phyloP scores from a whole-genome alignment of 345 rosid genomes.

The Salix suchowensis region DNA sequence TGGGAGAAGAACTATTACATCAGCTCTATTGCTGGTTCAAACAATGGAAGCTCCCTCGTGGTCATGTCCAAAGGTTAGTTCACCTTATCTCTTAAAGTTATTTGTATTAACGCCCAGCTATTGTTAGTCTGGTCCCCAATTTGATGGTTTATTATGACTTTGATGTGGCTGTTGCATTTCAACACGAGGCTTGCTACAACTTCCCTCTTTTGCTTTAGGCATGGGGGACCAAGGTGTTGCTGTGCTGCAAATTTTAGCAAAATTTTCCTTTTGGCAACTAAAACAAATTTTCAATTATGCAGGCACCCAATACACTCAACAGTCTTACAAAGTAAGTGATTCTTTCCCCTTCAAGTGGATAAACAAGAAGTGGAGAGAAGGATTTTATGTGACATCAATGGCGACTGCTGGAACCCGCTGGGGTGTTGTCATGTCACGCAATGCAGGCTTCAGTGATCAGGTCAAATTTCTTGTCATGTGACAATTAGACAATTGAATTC shows the following conservation, averaged over 20 bases:
- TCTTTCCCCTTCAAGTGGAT: slow-evolving; percentile 37
- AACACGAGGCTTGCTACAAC: neutral
- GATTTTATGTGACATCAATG: slow-evolving; percentile 37
- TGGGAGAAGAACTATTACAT: slow-evolving; percentile 37
- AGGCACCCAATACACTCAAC: slow-evolving; percentile 36
- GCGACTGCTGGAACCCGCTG: slow-evolving; percentile 34
- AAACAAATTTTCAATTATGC: slow-evolving; percentile 1
- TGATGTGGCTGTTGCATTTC: neutral
- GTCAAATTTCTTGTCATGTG: slow-evolving; percentile 2
- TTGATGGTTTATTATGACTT: neutral
- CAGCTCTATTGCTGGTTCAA: slow-evolving; percentile 33
- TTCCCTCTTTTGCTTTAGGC: neutral
- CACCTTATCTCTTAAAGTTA: neutral
- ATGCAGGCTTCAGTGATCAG: slow-evolving; percentile 37
- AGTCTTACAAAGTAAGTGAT: slow-evolving; percentile 34
- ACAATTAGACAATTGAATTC: neutral
- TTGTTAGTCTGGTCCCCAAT: neutral
- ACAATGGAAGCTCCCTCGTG: slow-evolving; percentile 31
- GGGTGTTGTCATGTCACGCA: slow-evolving; percentile 38
- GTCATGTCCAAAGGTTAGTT: slow-evolving; percentile 35
- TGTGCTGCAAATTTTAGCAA: neutral
- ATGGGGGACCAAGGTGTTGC: neutral
- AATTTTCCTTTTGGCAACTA: neutral
- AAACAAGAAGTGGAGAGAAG: slow-evolving; percentile 37
- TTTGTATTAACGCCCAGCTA: neutral